Evolutionary conservation across 441 rosid species (phyloP).

Genomic region (Omphalea diandra): DNA sequence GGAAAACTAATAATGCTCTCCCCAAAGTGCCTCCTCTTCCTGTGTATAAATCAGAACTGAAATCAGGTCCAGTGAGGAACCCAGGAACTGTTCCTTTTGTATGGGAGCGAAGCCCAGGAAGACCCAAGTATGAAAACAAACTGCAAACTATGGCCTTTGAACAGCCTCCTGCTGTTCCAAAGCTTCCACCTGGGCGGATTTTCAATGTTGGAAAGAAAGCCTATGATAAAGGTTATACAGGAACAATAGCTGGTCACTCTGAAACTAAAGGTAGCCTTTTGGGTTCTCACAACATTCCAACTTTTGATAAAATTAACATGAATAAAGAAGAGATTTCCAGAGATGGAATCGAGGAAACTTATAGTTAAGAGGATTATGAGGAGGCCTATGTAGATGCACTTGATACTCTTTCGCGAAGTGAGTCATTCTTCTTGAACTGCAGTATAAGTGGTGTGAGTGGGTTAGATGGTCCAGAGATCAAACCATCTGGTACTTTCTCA

Average conservation of each 20-base stretch:
- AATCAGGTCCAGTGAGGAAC: slow-evolving; percentile 79
- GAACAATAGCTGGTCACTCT: neutral
- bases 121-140: slow-evolving; percentile 58
- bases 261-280: slow-evolving; percentile 18
- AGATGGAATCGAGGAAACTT: slow-evolving; percentile 33
- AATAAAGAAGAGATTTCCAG: slow-evolving; percentile 27
- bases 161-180: slow-evolving; percentile 49
- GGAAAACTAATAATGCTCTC: slow-evolving; percentile 38
- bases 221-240: slow-evolving; percentile 19
- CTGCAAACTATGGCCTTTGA: slow-evolving; percentile 19
- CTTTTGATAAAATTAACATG: slow-evolving; percentile 17
- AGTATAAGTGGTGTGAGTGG: slow-evolving; percentile 72
- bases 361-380: slow-evolving; percentile 36
- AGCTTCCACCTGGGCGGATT: slow-evolving; percentile 86
- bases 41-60: slow-evolving; percentile 61
- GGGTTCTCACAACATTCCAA: slow-evolving; percentile 24
- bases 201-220: slow-evolving; percentile 31
- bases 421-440: slow-evolving; percentile 69
- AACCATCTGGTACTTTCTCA: slow-evolving; percentile 48
- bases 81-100: slow-evolving; percentile 89
- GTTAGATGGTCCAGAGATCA: slow-evolving; percentile 46
- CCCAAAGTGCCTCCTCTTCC: slow-evolving; percentile 52
- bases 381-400: slow-evolving; percentile 58
- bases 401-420: slow-evolving; percentile 67
- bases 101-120: slow-evolving; percentile 90